phyloP scores from a whole-genome alignment of 257 asterid genomes.

The Capsicum rhomboideum region DNA sequence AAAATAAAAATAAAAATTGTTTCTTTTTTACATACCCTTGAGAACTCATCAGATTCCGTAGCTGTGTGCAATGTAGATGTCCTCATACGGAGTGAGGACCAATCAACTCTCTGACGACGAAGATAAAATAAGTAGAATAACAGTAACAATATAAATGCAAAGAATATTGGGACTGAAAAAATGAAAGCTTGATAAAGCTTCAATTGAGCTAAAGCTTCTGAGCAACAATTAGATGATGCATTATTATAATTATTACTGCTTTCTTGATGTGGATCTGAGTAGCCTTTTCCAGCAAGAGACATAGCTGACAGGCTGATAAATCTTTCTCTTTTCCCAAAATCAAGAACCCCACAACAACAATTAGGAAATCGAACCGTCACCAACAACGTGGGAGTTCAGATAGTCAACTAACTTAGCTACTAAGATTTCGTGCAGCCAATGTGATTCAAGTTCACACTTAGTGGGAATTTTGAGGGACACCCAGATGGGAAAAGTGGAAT shows the following conservation, averaged over 20 bases:
- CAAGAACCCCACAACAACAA: too few relatives aligned
- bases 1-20: not conserved
- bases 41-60: constrained; percentile 18
- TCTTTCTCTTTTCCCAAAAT: too few relatives aligned
- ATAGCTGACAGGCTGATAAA: not conserved
- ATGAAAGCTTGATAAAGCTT: constrained; percentile 73
- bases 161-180: constrained; percentile 63
- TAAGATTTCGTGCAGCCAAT: too few relatives aligned
- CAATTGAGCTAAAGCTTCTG: constrained; percentile 39
- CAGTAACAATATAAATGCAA: constrained; percentile 51
- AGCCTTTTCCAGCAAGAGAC: constrained; percentile 2
- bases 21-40: constrained; percentile 26
- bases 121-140: constrained; percentile 63
- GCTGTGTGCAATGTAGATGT: constrained; percentile 14
- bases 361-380: too few relatives aligned
- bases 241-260: not conserved
- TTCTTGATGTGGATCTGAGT: not conserved
- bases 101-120: constrained; percentile 58
- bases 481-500: too few relatives aligned
- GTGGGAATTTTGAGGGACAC: too few relatives aligned
- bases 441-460: too few relatives aligned
- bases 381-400: too few relatives aligned
- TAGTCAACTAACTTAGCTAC: too few relatives aligned
- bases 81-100: constrained; percentile 68
- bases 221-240: constrained; percentile 7